Evolutionary conservation across 2,329 filamentous ascomycete species (phyloP), one percentile per base, ranked within the genome.

Genomic region (Juglanconis oblonga): DNA sequence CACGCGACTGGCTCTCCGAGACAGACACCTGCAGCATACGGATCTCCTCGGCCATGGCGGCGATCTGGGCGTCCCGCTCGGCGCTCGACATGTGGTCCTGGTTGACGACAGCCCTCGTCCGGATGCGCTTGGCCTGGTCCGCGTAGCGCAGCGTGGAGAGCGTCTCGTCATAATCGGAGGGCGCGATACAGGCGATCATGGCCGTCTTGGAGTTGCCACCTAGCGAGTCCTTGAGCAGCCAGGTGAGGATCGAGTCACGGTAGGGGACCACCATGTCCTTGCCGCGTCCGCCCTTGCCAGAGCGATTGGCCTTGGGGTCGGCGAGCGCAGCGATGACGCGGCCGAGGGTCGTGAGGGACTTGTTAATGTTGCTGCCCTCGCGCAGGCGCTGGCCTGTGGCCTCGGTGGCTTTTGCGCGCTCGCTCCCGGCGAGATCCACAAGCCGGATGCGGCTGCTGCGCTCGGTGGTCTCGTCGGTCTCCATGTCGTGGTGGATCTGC

Each of bases 351-450:
- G 94, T 97, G 42, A 99, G 85, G 9, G 94, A 98, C 77, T 98
- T 97, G 82, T 99, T 99, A 84, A 99, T 99, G 74, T 98, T 97
- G 69, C 91, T 94, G 54, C 95, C 95, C 76, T 99, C 95, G 59
- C 94, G 88, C 29, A 99, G 84, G 36, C 95, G 87, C 68, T 89
- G 87, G 11, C 95, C 95, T 0, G 93, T 98, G 1, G 95, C 95
- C 76, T 98, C 94, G 42, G 95, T 99, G 1, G 92, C 88, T 73
- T 97, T 97, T 63, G 95, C 95, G 57, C 95, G 87, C 77, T 99
- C 95, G 52, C 92, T 97, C 48, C 95, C 95, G 13, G 95, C 95
- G 54, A 99, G 81, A 76, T 99, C 95, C 38, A 99, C 95, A 3
- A 99, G 83, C 14, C 95, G 88, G 76, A 99, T 99, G 57, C 95